Conservation (phyloP, 805 yeast species). For the Sugiyamaella smithiae region DNA sequence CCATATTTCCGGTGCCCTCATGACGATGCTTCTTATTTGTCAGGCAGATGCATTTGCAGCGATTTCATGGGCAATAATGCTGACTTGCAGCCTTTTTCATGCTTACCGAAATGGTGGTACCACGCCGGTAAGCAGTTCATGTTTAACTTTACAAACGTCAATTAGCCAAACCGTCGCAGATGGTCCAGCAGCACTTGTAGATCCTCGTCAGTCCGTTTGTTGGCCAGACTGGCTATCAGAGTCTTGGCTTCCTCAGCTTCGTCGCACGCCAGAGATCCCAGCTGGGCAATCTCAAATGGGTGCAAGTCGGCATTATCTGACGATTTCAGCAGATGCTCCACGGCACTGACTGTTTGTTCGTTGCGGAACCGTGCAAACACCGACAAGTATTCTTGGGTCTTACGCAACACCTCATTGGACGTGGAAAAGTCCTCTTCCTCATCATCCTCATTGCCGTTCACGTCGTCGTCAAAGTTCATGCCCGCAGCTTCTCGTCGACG, state of each 20-base stretch:
- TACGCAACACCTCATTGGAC: conserved; percentile 66
- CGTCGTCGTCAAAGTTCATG: conserved; percentile 32
- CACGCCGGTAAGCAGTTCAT: conserved; percentile 33
- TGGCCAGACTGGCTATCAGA: conserved; percentile 79
- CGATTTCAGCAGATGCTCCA: conserved; percentile 74
- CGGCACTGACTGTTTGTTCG: conserved; percentile 89
- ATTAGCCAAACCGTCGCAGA: conserved; percentile 44
- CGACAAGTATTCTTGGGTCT: conserved; percentile 82
- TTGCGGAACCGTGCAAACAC: conserved; percentile 88
- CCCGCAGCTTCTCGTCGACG: conserved; percentile 49
- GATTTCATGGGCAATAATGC: conserved; percentile 32
- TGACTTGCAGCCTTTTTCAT: conserved; percentile 35
- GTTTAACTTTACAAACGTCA: conserved; percentile 25
- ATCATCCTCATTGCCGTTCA: conserved; percentile 36
- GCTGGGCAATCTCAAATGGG: conserved; percentile 93
- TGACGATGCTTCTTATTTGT: conserved; percentile 32
- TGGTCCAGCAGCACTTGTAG: conserved; percentile 85
- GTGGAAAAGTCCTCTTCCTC: conserved; percentile 37
- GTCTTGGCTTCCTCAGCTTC: conserved; percentile 97
- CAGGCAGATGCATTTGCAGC: conserved; percentile 39
- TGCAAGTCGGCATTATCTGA: conserved; percentile 76
- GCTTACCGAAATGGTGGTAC: conserved; percentile 38
- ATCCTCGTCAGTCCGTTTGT: conserved; percentile 81
- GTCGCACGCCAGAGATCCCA: conserved; percentile 88
- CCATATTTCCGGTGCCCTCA: conserved; percentile 53